Evolutionary conservation across 331 rosid genomes (phyloP), one percentile per base, ranked within the genome.

Genomic region (Erythrophleum ivorense): DNA sequence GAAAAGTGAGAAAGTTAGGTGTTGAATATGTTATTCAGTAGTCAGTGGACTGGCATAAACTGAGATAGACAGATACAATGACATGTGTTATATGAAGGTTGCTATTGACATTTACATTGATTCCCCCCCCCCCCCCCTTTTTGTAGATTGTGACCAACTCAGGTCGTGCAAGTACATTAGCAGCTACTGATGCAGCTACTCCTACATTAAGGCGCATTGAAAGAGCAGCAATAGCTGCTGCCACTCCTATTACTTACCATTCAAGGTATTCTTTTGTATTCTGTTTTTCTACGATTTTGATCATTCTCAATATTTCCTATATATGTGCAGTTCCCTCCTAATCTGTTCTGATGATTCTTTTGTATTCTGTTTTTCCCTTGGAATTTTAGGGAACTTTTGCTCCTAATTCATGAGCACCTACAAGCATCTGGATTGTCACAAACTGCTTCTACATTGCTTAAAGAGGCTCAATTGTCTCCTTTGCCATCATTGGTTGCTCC

Each of bases 211-310:
- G 98, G 93, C 97, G 99, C 81, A 91, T 96, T 80, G 99, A 96
- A 90, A 94, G 99, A 84, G 99, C 97, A 75, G 99, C 99, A 54
- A 94, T 96, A 72, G 99, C 99, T 73, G 98, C 99, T 87, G 99
- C 99, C 34, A 96, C 99, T 79, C 99, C 99, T 73, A 96, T 96
- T 81, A 92, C 97, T 75, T 96, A 96, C 84, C 98, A 94, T 83
- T 85, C 97, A 83, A 94, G 93, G 99, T 96, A 86, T 71, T 24
- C 29, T 24, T 72, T 78, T 1, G 38, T 73, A 43, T 24, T 24
- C 29, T 24, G 67, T 73, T 70, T 73, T 73, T 62, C 55, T 9
- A 10, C 68, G 65, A 59, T 70, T 76, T 29, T 77, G 45, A 73
- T 49, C n/a, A 7, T 67, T 77, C 59, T 65, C 65, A 33, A 18